Conservation (phyloP, 164 flowering plant species). For the Litsea cubeba region DNA sequence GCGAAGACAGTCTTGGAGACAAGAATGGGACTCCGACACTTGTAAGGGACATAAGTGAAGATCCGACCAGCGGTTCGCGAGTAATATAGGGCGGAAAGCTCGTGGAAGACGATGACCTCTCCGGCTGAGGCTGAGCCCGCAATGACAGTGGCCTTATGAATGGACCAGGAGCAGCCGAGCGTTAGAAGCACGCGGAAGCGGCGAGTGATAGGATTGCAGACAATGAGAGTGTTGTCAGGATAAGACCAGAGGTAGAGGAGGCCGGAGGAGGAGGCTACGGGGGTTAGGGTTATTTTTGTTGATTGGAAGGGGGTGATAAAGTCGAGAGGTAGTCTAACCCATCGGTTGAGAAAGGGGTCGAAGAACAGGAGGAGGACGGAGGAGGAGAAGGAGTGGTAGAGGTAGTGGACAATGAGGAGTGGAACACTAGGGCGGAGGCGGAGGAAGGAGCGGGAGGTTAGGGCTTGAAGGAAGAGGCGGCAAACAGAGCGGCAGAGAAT, state of each 20-base stretch:
- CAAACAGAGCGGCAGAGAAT: not conserved
- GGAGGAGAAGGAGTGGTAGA: not conserved
- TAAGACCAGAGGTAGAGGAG: conserved; percentile 70
- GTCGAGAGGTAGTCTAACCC: not conserved
- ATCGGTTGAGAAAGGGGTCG: not conserved
- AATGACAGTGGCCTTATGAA: conserved; percentile 70
- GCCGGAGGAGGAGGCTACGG: conserved; percentile 42
- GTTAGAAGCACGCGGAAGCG: conserved; percentile 51
- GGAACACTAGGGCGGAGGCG: not conserved
- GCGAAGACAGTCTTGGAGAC: conserved; percentile 45
- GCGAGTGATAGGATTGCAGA: conserved; percentile 75
- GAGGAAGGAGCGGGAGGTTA: not conserved
- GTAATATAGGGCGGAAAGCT: conserved; percentile 65
- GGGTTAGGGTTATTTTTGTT: conserved; percentile 7
- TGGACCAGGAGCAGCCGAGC: conserved; percentile 92
- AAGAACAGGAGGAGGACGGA: not conserved
- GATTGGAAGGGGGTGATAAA: conserved; percentile 39
- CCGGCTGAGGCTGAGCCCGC: conserved; percentile 28
- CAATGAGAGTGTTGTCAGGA: conserved; percentile 39
- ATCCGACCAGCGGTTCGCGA: conserved; percentile 54
- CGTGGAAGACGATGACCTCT: conserved; percentile 66
- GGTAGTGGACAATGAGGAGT: not conserved
- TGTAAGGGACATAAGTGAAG: conserved; percentile 70
- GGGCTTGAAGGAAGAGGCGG: not conserved
- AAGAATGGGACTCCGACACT: conserved; percentile 78